Conservation (phyloP, 441 rosid species). For the Gossypium schwendimanii region DNA sequence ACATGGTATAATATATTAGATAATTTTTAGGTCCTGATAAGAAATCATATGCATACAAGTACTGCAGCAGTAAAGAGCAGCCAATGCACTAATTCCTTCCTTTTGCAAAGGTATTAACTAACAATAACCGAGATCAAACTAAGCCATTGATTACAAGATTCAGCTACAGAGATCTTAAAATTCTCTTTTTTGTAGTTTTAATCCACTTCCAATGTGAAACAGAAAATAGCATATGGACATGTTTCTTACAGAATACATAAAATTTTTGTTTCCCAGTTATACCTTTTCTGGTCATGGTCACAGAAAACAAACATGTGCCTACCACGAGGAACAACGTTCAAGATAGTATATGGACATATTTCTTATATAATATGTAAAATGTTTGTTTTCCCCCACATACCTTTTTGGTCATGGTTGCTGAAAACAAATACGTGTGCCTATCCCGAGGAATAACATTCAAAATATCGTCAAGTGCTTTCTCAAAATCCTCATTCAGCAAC, state of each 20-base stretch:
- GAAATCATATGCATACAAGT: not conserved
- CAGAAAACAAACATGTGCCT: slow-evolving; percentile 76
- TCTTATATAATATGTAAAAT: not conserved
- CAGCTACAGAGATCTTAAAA: not conserved
- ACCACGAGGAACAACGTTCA: slow-evolving; percentile 60
- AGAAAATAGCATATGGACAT: not conserved
- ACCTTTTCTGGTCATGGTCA: slow-evolving; percentile 91
- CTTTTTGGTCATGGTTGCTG: slow-evolving; percentile 98
- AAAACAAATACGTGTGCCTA: slow-evolving; percentile 73
- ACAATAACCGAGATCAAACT: not conserved
- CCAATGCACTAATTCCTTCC: not conserved
- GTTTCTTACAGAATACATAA: not conserved
- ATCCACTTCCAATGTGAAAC: not conserved
- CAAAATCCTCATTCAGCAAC: slow-evolving; percentile 88
- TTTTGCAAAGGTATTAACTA: not conserved
- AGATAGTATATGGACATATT: slow-evolving; percentile 25
- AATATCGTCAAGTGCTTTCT: slow-evolving; percentile 81
- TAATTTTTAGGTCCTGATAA: not conserved
- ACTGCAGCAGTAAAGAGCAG: not conserved
- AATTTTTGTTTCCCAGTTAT: not conserved
- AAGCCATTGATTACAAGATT: not conserved
- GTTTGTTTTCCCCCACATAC: slow-evolving; percentile 23
- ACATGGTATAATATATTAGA: not conserved
- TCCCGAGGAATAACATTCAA: slow-evolving; percentile 64
- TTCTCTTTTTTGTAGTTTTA: not conserved